A percentile compares a stretch with the other conserved stretches of the same genome.
phyloP scores from a whole-genome alignment of 2,329 filamentous ascomycete species.

The Lecanosticta acicola region DNA sequence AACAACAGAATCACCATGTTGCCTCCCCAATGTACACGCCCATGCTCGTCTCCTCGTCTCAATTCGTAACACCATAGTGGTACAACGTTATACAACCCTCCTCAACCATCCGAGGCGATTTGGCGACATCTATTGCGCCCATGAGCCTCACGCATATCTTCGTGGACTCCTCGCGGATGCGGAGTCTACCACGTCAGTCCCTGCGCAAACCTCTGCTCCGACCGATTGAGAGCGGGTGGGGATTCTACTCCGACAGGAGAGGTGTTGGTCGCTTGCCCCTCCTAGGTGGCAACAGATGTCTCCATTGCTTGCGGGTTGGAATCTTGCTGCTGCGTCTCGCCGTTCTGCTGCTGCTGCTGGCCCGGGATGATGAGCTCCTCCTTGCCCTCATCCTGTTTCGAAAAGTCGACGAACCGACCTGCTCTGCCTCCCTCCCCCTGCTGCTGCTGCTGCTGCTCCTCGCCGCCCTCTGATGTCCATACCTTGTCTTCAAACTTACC shows the following conservation, averaged over 20 bases:
- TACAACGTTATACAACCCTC: not conserved
- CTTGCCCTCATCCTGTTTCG: slow-evolving; percentile 18
- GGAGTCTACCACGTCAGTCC: not conserved
- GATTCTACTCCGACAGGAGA: not conserved
- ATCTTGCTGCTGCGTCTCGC: not conserved
- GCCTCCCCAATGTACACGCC: not conserved
- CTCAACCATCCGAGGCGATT: not conserved
- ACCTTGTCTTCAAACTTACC: slow-evolving; percentile 83
- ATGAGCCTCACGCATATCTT: not conserved
- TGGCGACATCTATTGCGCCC: not conserved
- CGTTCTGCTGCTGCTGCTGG: slow-evolving; percentile 12
- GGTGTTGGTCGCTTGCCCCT: not conserved
- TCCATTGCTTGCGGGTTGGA: slow-evolving; percentile 5
- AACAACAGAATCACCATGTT: not conserved
- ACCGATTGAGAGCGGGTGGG: no score
- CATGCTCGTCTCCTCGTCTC: not conserved
- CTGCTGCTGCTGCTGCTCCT: slow-evolving; percentile 31
- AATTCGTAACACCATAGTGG: not conserved
- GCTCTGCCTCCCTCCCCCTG: slow-evolving; percentile 31
- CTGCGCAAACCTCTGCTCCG: not conserved
- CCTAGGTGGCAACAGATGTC: slow-evolving; percentile 2
- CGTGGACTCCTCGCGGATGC: no score
- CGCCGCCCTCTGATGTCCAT: slow-evolving; percentile 63
- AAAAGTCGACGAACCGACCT: slow-evolving; percentile 25
- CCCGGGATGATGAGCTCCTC: slow-evolving; percentile 34